Base-by-base conservation (phyloP, 495 filamentous ascomycete species). In the Aspergillus cristatus region DNA sequence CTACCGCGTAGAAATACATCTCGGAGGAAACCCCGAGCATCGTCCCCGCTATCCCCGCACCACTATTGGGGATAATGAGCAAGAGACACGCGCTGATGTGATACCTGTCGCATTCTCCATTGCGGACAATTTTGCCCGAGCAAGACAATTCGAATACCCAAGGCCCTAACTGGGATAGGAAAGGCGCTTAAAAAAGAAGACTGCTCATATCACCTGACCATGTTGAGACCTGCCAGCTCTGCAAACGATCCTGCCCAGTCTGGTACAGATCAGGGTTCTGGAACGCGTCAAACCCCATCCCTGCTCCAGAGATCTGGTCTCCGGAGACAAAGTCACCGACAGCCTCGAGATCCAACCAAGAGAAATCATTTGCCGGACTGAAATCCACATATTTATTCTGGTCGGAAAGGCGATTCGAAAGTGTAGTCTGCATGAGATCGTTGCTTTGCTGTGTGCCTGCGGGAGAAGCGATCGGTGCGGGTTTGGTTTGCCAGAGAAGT, bases 271-370 rank as follows among this genome's bases (percentile, higher is more conserved):
- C 57, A 11, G 54, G 32, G 35, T 62, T 66, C 33, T 60, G 56
- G 46, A 65, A 60, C 0, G 57, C 39, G 41, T 66, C 63, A n/a
- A 63, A 43, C 6, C 58, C 59, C 32, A 67, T 38, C 12, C 60
- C 60, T 14, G 54, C 36, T 16, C 58, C 58, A 0, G 62, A 46
- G 11, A 65, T 60, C 26, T 56, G 62, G 32, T 69, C 65, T 3
- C 66, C 66, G 3, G 66, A 68, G 22, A 70, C 72, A 48, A 70
- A 76, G 30, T 76, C 70, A 0, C 72, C 71, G 13, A 76, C 72
- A 12, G 71, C 72, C 43, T 70, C 63, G 18, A 76, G 53, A 52
- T 76, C 70, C 3, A 74, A 60, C 72, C 72, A 76, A 1, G 70
- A 72, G 50, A 76, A 76, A 34, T 76, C 72, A 28, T 74, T 68